Evolutionary conservation across 1,284 basidiomycete genomes (phyloP), one percentile per base, ranked within the genome.

Genomic region (Ustilago trichophora): DNA sequence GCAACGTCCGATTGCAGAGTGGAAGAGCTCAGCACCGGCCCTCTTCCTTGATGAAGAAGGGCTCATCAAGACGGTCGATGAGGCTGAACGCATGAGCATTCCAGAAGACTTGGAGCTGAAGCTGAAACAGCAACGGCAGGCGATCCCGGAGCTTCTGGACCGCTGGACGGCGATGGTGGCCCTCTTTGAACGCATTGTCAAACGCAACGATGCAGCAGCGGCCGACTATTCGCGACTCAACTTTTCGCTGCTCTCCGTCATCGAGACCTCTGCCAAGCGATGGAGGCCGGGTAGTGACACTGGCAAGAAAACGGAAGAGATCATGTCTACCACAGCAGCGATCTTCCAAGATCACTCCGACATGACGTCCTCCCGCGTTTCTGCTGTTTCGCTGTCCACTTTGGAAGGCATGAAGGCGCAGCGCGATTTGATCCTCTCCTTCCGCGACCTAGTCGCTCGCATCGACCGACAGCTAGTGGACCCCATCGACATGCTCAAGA

Each of bases 141-240:
- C 53, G 13, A 58, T 70, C 1, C 67, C 67, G 1, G 62, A 65
- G 21, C 33, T 70, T 43, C 26, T 70, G 34, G 67, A 70, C 24
- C 36, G 67, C 18, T 70, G 67, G 67, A 65, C 52, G 6, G 50
- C 52, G n/a, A 70, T 65, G 52, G 67, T 62, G 24, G 57, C 56
- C 12, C 37, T 70, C 26, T 57, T 70, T 19, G 67, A 70, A 37
- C 52, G 67, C 7, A 70, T 70, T 26, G 45, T 70, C 34, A 65
- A 64, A 32, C 56, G 67, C 32, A 65, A 62, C 29, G 67, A 70
- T 43, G 67, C 67, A 11, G 60, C 56, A 2, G 67, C 67, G n/a
- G 67, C 67, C 27, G 67, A 70, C 41, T 62, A 53, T 16, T 70
- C 67, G 7, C 45, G 67, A 16, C 51, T 70, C 37, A 70, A 70